A percentile compares a stretch with the other conserved stretches of the same genome.
Evolutionary conservation across 768 basidiomycete species (phyloP).

Genomic region (Obba rivulosa): DNA sequence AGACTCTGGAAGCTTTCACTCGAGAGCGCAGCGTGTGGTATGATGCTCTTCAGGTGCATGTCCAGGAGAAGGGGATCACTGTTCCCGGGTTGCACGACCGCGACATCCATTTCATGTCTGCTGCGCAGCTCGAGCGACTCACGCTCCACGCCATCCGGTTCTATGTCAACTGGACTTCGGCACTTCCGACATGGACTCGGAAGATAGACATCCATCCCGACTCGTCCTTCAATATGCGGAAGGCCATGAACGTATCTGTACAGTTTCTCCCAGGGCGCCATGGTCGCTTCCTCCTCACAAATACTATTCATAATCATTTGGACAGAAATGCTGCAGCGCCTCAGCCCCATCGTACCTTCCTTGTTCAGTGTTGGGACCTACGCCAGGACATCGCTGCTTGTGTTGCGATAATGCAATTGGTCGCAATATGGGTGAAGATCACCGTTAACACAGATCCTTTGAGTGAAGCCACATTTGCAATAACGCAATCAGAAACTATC

Average conservation of each 20-base stretch:
- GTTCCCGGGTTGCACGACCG: conserved; percentile 33
- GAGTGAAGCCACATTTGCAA: conserved; percentile 33
- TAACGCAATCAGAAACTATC: conserved; percentile 17
- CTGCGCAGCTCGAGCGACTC: conserved; percentile 40
- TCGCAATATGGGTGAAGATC: conserved; percentile 26
- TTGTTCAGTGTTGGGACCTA: conserved; percentile 58
- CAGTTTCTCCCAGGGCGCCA: conserved; percentile 42
- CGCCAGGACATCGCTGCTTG: conserved; percentile 27
- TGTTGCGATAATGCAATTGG: conserved; percentile 35
- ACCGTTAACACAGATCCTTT: conserved; percentile 38
- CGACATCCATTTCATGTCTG: conserved; percentile 30
- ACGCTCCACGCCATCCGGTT: conserved; percentile 36
- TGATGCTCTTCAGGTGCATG: conserved; percentile 34
- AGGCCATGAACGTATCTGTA: conserved; percentile 37
- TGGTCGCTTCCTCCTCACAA: conserved; percentile 42
- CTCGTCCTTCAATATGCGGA: conserved; percentile 6
- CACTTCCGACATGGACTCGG: conserved; percentile 28
- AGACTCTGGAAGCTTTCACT: conserved; percentile 34
- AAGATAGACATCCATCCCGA: conserved; percentile 22
- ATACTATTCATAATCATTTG: conserved; percentile 22
- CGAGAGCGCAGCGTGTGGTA: conserved; percentile 48
- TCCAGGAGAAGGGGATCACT: conserved; percentile 41
- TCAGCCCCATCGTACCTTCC: conserved; percentile 22
- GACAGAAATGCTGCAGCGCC: background rate
- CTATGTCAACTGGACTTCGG: conserved; percentile 45